These are phyloP conservation scores for Teratosphaeria pseudoeucalypti DNA, from an alignment of 2,329 filamentous ascomycete species.

Conservation along the genomic window DNA sequence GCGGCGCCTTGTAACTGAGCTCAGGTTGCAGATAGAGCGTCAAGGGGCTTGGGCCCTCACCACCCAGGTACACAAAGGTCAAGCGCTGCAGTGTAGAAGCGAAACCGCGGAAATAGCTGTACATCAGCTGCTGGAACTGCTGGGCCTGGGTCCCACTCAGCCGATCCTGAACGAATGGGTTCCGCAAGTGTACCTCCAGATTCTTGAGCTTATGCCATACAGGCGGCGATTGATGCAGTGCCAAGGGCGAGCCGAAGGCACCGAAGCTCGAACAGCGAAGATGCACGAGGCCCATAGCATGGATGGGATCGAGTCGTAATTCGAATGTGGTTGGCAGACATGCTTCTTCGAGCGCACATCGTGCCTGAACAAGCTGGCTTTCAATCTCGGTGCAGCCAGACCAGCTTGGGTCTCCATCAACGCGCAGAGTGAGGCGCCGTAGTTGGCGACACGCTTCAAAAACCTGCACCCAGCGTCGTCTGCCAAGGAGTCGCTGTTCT, in stretches of 20 bases:
- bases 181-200: constrained; percentile 20
- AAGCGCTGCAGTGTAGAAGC: constrained; percentile 15
- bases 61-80: constrained; percentile 22
- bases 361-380: constrained; percentile 16
- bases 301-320: constrained; percentile 17
- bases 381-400: constrained; percentile 18
- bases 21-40: constrained; percentile 12
- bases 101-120: constrained; percentile 24
- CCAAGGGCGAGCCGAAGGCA: constrained; percentile 11
- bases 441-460: constrained; percentile 12
- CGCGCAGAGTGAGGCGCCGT: constrained; percentile 14
- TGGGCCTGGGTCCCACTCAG: constrained; percentile 14
- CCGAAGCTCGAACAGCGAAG: constrained; percentile 22
- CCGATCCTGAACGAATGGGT: constrained; percentile 9
- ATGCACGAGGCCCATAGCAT: constrained; percentile 24
- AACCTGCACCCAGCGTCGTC: constrained; percentile 11
- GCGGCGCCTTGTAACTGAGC: constrained; percentile 6
- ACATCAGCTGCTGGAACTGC: constrained; percentile 21
- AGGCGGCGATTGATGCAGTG: neutral
- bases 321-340: constrained; percentile 11
- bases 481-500: constrained; percentile 1
- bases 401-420: constrained; percentile 21
- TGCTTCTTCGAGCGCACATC: constrained; percentile 17
- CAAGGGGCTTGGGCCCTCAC: constrained; percentile 21
- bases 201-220: constrained; percentile 18